phyloP scores from a whole-genome alignment of 139 green algal genomes.

The Chlorella sp. region DNA sequence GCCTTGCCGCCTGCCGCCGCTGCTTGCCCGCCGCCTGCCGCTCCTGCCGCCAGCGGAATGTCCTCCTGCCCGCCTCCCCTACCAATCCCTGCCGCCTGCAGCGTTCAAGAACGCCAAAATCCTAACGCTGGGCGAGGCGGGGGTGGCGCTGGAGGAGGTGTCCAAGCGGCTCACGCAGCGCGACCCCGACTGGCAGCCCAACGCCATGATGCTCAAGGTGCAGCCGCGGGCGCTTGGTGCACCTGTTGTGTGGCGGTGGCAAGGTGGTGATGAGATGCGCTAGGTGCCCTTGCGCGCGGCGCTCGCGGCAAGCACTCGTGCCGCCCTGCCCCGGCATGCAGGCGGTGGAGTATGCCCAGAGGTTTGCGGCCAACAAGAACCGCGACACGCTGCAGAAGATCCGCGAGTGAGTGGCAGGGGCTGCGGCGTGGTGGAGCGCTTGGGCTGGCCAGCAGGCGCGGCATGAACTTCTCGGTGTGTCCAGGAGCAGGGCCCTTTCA shows the following conservation, averaged over 20 bases:
- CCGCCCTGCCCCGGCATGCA: too few species aligned
- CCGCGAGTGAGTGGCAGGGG: slow-evolving; percentile 43
- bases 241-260: too few species aligned
- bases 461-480: too few species aligned
- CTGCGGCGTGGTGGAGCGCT: not conserved
- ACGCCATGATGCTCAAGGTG: slow-evolving; percentile 40
- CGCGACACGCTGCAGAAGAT: slow-evolving; percentile 47
- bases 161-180: not conserved
- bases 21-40: too few species aligned
- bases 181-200: slow-evolving; percentile 35
- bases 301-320: too few species aligned
- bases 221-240: too few species aligned
- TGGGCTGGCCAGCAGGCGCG: not conserved
- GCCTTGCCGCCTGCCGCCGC: too few species aligned
- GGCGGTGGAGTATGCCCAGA: slow-evolving; percentile 51
- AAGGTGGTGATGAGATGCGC: too few species aligned
- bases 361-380: slow-evolving; percentile 49
- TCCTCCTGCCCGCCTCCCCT: not conserved
- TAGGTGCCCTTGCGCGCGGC: too few species aligned
- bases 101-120: slow-evolving; percentile 35
- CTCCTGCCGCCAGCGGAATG: too few species aligned
- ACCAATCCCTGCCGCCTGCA: not conserved
- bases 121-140: slow-evolving; percentile 50
- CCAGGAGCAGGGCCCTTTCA: too few species aligned
- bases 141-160: slow-evolving; percentile 47